Conservation (phyloP, 2,329 filamentous ascomycete genomes). For the Alternaria alternata region DNA sequence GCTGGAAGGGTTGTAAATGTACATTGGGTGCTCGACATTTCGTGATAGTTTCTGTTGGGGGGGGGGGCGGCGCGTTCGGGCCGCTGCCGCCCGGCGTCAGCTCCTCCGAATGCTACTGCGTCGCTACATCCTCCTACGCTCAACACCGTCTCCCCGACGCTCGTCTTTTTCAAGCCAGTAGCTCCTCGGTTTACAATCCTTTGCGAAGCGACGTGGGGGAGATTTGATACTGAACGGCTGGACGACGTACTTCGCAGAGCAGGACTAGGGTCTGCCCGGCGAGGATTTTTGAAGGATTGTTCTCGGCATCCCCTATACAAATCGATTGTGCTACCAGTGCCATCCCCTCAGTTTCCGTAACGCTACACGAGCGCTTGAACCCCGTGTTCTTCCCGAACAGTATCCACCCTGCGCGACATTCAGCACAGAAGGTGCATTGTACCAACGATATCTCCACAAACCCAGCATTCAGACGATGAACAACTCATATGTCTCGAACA, state of each 20-base stretch:
- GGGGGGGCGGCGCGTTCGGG: neutral
- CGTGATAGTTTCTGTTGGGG: neutral
- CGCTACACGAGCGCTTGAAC: constrained; percentile 1
- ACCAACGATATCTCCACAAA: neutral
- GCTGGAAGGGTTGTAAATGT: neutral
- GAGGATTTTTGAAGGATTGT: neutral
- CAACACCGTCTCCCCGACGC: neutral
- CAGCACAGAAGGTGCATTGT: neutral
- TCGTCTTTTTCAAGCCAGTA: neutral
- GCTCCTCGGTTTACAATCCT: neutral
- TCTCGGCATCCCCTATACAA: neutral
- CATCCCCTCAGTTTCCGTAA: neutral
- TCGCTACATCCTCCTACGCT: neutral
- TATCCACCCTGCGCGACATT: constrained; percentile 4
- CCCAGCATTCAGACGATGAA: neutral
- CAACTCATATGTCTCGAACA: neutral
- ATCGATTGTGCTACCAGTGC: neutral
- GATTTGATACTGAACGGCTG: neutral
- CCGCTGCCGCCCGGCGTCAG: constrained; percentile 1
- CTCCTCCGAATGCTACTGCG: neutral
- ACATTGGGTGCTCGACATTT: neutral
- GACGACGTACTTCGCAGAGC: neutral
- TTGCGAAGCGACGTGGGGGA: neutral
- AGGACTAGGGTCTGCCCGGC: neutral
- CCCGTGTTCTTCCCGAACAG: neutral